Percentiles rank a stretch among this genome's conserved stretches.
These are phyloP conservation scores for Trametes cingulata DNA, from an alignment of 768 basidiomycete species.

Conservation along the genomic window DNA sequence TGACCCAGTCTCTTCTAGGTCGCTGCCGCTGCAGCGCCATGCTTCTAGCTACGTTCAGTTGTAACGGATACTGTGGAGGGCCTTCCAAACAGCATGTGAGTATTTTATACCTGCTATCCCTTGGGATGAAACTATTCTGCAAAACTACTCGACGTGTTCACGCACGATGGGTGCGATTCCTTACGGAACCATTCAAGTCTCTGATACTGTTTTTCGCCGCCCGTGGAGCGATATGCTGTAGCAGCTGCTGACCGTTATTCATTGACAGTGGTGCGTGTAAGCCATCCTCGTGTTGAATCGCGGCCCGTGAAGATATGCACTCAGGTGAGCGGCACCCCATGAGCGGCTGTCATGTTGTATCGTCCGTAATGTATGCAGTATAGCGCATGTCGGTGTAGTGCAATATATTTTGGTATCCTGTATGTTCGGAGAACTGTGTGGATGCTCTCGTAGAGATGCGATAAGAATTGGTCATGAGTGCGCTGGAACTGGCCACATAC, in stretches of 20 bases:
- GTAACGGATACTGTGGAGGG: too few relatives aligned
- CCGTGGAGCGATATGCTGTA: too few relatives aligned
- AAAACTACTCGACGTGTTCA: slow-evolving; percentile 52
- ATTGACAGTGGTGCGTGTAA: too few relatives aligned
- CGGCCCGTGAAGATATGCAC: too few relatives aligned
- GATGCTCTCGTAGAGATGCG: neutral
- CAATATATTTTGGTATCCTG: too few relatives aligned
- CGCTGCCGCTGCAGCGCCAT: neutral
- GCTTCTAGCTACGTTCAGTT: neutral
- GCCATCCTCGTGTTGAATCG: too few relatives aligned
- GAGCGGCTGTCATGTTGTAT: neutral
- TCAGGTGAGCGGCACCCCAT: too few relatives aligned
- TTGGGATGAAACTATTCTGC: slow-evolving; percentile 49
- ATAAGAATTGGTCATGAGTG: neutral
- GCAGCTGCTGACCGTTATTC: neutral
- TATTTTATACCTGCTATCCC: neutral
- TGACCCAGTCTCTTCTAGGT: neutral
- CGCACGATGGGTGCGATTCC: slow-evolving; percentile 60
- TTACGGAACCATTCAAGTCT: slow-evolving; percentile 84
- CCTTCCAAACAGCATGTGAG: too few relatives aligned
- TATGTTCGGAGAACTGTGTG: too few relatives aligned
- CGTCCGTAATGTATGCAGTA: neutral
- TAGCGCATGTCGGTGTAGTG: too few relatives aligned
- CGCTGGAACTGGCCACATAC: neutral
- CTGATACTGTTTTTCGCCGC: slow-evolving; percentile 42